Evolutionary conservation across 768 basidiomycete genomes (phyloP).

Genomic region (Hericium alpestre): DNA sequence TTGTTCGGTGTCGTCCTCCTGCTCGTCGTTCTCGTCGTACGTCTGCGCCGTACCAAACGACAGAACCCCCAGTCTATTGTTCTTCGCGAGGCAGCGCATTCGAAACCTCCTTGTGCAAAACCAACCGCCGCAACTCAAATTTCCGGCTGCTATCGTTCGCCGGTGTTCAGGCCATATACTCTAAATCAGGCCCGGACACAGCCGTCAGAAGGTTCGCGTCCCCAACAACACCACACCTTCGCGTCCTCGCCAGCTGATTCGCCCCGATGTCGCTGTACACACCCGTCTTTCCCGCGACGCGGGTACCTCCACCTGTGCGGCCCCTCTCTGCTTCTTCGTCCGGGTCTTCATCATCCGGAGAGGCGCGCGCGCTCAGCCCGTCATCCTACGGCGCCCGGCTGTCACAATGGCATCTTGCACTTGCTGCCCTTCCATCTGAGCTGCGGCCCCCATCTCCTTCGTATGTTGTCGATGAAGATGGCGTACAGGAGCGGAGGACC

Average conservation of each 20-base stretch:
- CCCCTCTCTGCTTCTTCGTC: constrained; percentile 1
- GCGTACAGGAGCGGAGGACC: neutral
- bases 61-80: no score
- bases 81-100: no score
- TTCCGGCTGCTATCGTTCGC: no score
- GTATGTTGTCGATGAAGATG: neutral
- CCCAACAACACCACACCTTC: neutral
- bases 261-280: constrained; percentile 24
- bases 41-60: no score
- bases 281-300: constrained; percentile 21
- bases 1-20: neutral
- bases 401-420: constrained; percentile 1
- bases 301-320: neutral
- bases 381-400: neutral
- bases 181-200: neutral
- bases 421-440: constrained; percentile 2
- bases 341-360: neutral
- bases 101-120: no score
- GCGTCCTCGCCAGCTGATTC: neutral
- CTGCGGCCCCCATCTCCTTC: constrained; percentile 1
- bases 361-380: neutral
- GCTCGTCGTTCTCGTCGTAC: no score
- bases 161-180: no score
- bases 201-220: neutral
- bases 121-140: no score